phyloP scores from a whole-genome alignment of 2,329 filamentous ascomycete genomes.

The Claviceps sp. region DNA sequence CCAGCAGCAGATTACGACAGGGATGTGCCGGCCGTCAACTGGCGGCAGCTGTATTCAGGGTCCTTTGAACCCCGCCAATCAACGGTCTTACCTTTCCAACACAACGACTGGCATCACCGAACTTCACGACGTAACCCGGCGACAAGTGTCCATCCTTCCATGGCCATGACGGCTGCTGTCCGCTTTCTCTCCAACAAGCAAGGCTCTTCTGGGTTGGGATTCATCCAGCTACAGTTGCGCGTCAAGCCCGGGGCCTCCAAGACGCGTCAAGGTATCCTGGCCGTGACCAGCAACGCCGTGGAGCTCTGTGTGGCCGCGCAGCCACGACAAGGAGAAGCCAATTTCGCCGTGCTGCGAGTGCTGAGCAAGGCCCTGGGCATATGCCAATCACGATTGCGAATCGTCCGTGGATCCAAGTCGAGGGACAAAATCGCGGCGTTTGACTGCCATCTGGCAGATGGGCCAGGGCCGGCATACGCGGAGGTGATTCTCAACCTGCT shows the following conservation, averaged over 20 bases:
- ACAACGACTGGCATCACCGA: too few relatives aligned
- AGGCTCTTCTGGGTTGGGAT: constrained; percentile 26
- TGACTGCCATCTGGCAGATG: constrained; percentile 20
- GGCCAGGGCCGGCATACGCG: constrained; percentile 15
- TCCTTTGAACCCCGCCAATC: too few relatives aligned
- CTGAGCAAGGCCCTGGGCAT: constrained; percentile 46
- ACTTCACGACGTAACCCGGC: background rate
- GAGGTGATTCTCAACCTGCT: constrained; percentile 15
- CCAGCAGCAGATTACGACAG: background rate
- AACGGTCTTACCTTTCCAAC: too few relatives aligned
- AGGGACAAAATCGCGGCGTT: constrained; percentile 47
- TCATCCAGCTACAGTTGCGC: constrained; percentile 48
- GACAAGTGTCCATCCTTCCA: background rate
- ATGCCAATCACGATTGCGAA: constrained; percentile 49
- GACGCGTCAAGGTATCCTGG: constrained; percentile 44
- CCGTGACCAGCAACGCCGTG: constrained; percentile 41
- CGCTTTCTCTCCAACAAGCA: constrained; percentile 34
- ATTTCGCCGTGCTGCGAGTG: constrained; percentile 49
- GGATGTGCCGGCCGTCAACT: background rate
- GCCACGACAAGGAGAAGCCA: constrained; percentile 54
- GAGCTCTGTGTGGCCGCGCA: constrained; percentile 54
- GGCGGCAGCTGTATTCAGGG: background rate
- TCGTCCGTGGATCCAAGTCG: constrained; percentile 50
- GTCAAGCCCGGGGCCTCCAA: constrained; percentile 54
- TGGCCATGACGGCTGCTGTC: constrained; percentile 20